Base-by-base conservation (phyloP, 257 asterid species). In the Galeopsis tetrahit region DNA sequence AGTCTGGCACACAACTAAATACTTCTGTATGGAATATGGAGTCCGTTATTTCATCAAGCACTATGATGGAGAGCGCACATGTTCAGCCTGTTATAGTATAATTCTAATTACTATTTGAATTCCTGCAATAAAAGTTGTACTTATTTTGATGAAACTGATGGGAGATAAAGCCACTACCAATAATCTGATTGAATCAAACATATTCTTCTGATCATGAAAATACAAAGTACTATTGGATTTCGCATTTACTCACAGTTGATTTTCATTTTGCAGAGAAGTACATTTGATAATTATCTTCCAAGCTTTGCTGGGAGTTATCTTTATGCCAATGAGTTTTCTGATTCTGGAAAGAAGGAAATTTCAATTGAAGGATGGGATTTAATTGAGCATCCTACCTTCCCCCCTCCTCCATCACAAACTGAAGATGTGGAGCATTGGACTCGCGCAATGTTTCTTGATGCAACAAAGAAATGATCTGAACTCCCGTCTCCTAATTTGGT, bases 401-500 rank as follows among this genome's bases (percentile, higher is more conserved):
- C 99, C 62, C 99, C 99, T 70, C 99, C 98, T 48, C 98, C 99
- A 59, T 94, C 99, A 56, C 96, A 88, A 75, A 87, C 84, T 10
- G 97, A 94, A 83, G 99, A 95, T 69, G 96, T 95, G 72, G 99
- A 95, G 84, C 99, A 95, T 69, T 95, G 99, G 99, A 90, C 92
- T 59, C 90, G 99, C 6, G 99, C 99, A 51, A 91, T 91, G 99
- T 83, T 94, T 71, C 86, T 91, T 60, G 99, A 94, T 75, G 99
- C 96, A 28, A 95, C 93, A 38, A 94, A 87, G 88, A 95, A 86
- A 82, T 91, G 87, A 91, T 75, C 57, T 35, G 52, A 52, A 57
- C 49, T 75, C 39, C 48, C 70, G 39, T 66, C 58, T 76, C 69
- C 51, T 68, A 10, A 21, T 21, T 21, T 71, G 79, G 88, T 79